Percentiles rank a stretch among this genome's conserved stretches.
phyloP scores from a whole-genome alignment of 202 grass and related monocot species.

The Saccharum hybrid region DNA sequence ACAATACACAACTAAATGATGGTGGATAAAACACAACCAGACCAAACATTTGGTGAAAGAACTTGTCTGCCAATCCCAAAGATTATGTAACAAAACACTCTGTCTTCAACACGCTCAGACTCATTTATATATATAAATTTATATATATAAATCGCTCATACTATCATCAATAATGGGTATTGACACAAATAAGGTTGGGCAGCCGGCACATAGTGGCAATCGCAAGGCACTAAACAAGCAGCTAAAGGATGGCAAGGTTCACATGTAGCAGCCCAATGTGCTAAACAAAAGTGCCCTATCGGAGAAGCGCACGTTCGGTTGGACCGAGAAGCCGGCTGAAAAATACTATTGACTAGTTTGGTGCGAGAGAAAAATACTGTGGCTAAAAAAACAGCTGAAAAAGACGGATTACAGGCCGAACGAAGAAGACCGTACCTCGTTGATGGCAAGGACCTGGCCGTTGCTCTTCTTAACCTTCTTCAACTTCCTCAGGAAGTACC shows the following conservation, averaged over 20 bases:
- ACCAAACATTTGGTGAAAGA: neutral
- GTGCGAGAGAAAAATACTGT: too few species aligned
- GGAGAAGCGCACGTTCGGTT: too few species aligned
- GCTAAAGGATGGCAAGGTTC: neutral
- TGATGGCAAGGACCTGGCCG: constrained; percentile 81
- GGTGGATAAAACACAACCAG: neutral
- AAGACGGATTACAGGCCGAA: too few species aligned
- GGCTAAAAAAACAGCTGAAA: too few species aligned
- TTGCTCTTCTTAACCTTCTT: constrained; percentile 99
- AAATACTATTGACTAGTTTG: too few species aligned
- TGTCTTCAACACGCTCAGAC: neutral
- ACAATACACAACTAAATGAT: neutral
- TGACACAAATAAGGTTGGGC: neutral
- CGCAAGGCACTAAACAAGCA: neutral
- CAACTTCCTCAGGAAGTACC: constrained; percentile 94
- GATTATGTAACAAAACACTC: neutral
- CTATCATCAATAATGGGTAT: neutral
- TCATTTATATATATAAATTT: too few species aligned
- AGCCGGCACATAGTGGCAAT: neutral
- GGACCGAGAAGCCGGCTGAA: too few species aligned
- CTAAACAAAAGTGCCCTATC: neutral
- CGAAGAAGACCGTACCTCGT: constrained; percentile 72
- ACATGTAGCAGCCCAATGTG: neutral
- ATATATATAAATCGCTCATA: neutral
- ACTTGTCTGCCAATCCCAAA: neutral